Evolutionary conservation across 2,329 filamentous ascomycete genomes (phyloP), one percentile per base, ranked within the genome.

Genomic region (Epichloe gansuensis): DNA sequence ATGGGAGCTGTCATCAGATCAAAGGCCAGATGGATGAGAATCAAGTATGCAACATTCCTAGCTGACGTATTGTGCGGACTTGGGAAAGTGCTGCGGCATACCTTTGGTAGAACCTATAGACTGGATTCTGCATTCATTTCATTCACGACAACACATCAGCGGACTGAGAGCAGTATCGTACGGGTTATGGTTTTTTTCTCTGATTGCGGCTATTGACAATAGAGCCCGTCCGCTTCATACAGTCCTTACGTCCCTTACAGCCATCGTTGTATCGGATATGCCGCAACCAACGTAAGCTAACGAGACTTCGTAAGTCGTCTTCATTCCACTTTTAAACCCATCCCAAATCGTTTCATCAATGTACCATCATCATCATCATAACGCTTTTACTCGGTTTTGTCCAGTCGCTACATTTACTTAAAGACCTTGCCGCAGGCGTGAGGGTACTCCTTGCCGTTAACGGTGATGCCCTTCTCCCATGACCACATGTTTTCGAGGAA

Each of bases 401-500:
- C n/a, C 2, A 25, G 1, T 7, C 7, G 25, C 12, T 23, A 17
- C 6, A 61, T 66, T 81, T 95, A 97, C 82, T 97, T 97, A 87
- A 96, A 97, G 72, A 97, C 90, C 83, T 97, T 96, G 71, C 93
- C 93, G 66, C 89, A 85, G 67, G 86, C 86, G 77, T 86, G 88
- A 71, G 82, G 75, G 76, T 91, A 94, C 68, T 85, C 81, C 86
- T 97, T 96, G 77, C 86, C 91, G 66, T 86, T 73, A 66, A 89
- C 80, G 59, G 75, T 75, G 65, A 91, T 75, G 60, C 87, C 83
- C 77, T 88, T 86, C 72, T 97, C 93, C 88, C 90, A 95, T 58
- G 82, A 77, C 93, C 93, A 98, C 75, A 85, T 78, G 69, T 86
- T 83, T 67, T 93, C 83, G 67, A 98, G 77, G 69, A 87, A 91